phyloP scores from a whole-genome alignment of 129 eudicot genomes.

The Cynara cardunculus region DNA sequence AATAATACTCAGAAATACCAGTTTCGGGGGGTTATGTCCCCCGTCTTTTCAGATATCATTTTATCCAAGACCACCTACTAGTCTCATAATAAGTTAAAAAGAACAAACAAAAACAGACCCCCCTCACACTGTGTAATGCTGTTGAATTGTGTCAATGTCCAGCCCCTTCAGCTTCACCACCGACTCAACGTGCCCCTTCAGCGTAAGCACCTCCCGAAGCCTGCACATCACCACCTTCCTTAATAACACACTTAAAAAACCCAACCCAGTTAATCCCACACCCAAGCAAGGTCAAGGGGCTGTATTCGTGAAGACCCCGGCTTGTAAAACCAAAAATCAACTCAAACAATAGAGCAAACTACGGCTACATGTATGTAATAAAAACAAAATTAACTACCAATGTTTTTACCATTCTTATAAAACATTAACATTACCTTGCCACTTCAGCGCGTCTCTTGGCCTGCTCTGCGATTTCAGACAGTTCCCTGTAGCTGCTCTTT shows the following conservation, averaged over 20 bases:
- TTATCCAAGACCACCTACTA: constrained; percentile 35
- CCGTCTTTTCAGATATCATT: constrained; percentile 5
- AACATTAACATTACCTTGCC: constrained; percentile 55
- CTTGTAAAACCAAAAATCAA: too few species aligned
- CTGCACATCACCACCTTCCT: constrained; percentile 25
- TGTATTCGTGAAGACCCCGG: too few species aligned
- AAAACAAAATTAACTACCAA: neutral
- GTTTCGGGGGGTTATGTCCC: constrained; percentile 32
- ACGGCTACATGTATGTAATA: too few species aligned
- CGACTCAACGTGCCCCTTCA: constrained; percentile 94
- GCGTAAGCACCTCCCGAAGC: constrained; percentile 88
- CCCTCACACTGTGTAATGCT: constrained; percentile 76
- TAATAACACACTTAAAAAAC: neutral
- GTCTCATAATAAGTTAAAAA: constrained; percentile 24
- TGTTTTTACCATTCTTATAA: neutral
- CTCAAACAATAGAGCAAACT: too few species aligned
- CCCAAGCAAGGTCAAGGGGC: too few species aligned
- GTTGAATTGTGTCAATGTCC: constrained; percentile 86
- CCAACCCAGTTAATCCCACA: neutral
- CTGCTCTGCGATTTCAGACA: constrained; percentile 94
- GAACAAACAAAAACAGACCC: neutral
- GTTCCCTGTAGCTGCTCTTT: constrained; percentile 86
- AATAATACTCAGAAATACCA: constrained; percentile 10
- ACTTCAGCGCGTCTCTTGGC: constrained; percentile 97
- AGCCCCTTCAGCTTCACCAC: constrained; percentile 95